Conservation (phyloP, 2,329 filamentous ascomycete species). For the Colletotrichum echinochloae region DNA sequence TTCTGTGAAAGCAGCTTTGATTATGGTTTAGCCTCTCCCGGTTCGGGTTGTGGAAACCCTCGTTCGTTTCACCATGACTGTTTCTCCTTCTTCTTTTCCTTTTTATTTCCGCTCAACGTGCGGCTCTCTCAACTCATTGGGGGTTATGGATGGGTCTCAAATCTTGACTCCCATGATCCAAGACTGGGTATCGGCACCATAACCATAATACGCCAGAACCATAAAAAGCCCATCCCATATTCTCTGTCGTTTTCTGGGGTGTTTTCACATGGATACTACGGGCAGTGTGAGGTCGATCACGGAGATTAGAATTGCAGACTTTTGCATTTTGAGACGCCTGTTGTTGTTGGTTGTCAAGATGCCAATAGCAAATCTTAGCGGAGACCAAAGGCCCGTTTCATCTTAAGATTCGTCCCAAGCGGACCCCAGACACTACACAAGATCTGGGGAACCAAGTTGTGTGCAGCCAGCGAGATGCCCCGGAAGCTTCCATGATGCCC, state of each 20-base stretch:
- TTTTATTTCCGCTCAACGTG: neutral
- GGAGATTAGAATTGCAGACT: neutral
- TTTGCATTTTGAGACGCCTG: neutral
- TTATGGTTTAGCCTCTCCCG: no score
- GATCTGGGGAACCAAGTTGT: constrained; percentile 12
- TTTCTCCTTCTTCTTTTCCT: neutral
- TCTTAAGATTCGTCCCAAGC: neutral
- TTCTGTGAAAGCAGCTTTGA: neutral
- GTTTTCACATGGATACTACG: neutral
- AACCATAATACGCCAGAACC: no score
- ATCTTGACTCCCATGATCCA: no score
- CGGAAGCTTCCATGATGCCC: constrained; percentile 28
- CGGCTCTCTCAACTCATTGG: no score
- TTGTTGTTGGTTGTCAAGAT: constrained; percentile 8
- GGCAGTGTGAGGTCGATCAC: neutral
- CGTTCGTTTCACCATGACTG: neutral
- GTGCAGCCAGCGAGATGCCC: neutral
- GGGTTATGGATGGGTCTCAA: neutral
- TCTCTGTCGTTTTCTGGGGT: neutral
- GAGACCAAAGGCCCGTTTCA: neutral
- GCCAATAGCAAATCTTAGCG: neutral
- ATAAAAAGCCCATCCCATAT: fast-evolving
- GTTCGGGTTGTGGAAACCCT: neutral
- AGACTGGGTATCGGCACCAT: neutral
- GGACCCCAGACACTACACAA: neutral